Evolutionary conservation across 2,329 filamentous ascomycete species (phyloP), one percentile per base, ranked within the genome.

Genomic region (Venturia nashicola): DNA sequence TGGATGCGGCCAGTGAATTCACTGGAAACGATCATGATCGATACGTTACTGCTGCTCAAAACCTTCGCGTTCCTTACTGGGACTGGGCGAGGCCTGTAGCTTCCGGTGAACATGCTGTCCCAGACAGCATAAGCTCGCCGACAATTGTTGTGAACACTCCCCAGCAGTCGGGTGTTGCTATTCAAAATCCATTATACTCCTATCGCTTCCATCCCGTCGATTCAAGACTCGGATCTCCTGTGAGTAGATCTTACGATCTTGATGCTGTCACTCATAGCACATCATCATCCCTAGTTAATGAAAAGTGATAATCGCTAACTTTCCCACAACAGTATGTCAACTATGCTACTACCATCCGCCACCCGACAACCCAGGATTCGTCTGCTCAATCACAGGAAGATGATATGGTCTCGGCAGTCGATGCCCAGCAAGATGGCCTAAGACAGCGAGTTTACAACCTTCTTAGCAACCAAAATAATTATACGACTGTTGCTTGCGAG

Each of bases 401-500:
- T 8, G 14, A 85, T 89, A 67, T 75, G 81, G 4, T 73, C 79
- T 23, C 80, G 87, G 39, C 14, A 11, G 32, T 57, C 7, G 51
- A 57, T 36, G 82, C 79, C 14, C 69, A 76, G 14, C 77, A 80
- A 18, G 36, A 42, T 32, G 32, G 44, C 20, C 46, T 66, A n/a
- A 61, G 66, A 20, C 72, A 69, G 79, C 81, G 89, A 14, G 77
- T 91, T 1, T 87, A 86, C 69, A 86, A 84, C 61, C 77, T 91
- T 1, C 83, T 89, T 66, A 84, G 86, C 9, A 84, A 82, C 65
- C 90, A 89, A 71, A 78, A 82, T 57, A 82, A 89, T 67, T 90
- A 86, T 70, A 83, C 83, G 18, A 78, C 82, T 18, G 89, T 91
- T 70, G 86, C 86, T 69, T 91, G 86, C 70, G 85, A 89, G 70